Base-by-base conservation (phyloP, 495 filamentous ascomycete genomes). In the Aspergillus indologenus region DNA sequence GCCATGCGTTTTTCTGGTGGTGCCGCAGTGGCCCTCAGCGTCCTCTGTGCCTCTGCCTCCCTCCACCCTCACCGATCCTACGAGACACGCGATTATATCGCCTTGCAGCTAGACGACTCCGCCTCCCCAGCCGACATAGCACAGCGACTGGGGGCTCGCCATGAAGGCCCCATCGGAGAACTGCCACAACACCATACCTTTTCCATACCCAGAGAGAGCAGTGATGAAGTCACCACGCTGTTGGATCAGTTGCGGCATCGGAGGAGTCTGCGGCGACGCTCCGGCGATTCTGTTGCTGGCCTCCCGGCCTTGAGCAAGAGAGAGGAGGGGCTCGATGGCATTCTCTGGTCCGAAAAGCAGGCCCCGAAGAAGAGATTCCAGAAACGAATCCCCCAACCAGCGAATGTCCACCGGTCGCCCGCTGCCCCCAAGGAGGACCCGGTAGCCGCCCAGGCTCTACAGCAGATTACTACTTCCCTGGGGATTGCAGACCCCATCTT, bases 401-500 rank as follows among this genome's bases (percentile, higher is more conserved):
- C 53, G 9, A 48, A 61, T 11, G 58, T 61, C 44, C 12, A 45
- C 43, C 57, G 52, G 46, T 56, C 24, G 34, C 42, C 52, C 15
- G 48, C 21, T 23, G 55, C 61, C 44, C 55, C 55, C 8, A 46
- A 61, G 21, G 74, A 77, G 23, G 75, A 82, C 50, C 56, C 74
- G 58, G 73, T 76, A 53, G 83, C 83, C 1, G 72, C 87, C 7
- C 71, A 79, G 43, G 70, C 75, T 53, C 88, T 88, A 64, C 74
- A 78, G 23, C 75, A 87, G 6, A 77, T 96, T 26, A 83, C 85
- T 22, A 65, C 78, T 18, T 73, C 78, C 0, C 79, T 98, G 20
- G 79, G 75, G 2, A 98, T 98, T 63, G 74, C 74, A 19, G 94
- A 98, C 66, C 94, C 94, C 19, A 94, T 96, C 26, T 98, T 97